A percentile compares a stretch with the other conserved stretches of the same genome.
These are phyloP conservation scores for Aspergillus arachidicola DNA, from an alignment of 2,329 filamentous ascomycete species.

Conservation along the genomic window DNA sequence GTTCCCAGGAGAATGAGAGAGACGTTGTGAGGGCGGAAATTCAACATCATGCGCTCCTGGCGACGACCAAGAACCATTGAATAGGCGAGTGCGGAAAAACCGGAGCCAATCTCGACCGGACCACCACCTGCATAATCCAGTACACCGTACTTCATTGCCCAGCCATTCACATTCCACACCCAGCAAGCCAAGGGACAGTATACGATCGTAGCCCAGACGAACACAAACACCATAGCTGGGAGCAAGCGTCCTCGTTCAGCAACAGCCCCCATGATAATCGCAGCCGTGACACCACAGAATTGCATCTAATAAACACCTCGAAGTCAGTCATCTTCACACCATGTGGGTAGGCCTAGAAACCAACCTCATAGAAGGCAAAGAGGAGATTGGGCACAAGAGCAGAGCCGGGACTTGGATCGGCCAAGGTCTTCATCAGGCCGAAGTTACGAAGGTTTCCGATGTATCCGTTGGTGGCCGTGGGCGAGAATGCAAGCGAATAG, in stretches of 20 bases:
- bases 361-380: slow-evolving; percentile 89
- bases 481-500: slow-evolving; percentile 90
- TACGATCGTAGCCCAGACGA: slow-evolving; percentile 94
- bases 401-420: slow-evolving; percentile 81
- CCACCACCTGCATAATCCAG: slow-evolving; percentile 96
- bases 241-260: slow-evolving; percentile 92
- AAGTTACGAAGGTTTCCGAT: slow-evolving; percentile 92
- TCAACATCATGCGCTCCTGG: slow-evolving; percentile 99
- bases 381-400: slow-evolving; percentile 86
- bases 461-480: slow-evolving; percentile 78
- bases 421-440: slow-evolving; percentile 82
- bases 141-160: slow-evolving; percentile 87
- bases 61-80: slow-evolving; percentile 93
- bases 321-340: slow-evolving; percentile 16
- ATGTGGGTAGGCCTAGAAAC: slow-evolving; percentile 18
- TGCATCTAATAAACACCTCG: slow-evolving; percentile 70
- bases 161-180: slow-evolving; percentile 94
- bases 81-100: slow-evolving; percentile 90
- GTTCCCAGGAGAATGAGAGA: slow-evolving; percentile 95
- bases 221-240: slow-evolving; percentile 91
- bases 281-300: slow-evolving; percentile 91
- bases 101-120: slow-evolving; percentile 95
- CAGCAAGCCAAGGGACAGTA: slow-evolving; percentile 97
- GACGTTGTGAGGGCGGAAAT: slow-evolving; percentile 99
- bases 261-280: slow-evolving; percentile 87